A percentile compares a stretch with the other conserved stretches of the same genome.
Evolutionary conservation across 805 yeast species (phyloP).

Genomic region (Myxozyma udenii): DNA sequence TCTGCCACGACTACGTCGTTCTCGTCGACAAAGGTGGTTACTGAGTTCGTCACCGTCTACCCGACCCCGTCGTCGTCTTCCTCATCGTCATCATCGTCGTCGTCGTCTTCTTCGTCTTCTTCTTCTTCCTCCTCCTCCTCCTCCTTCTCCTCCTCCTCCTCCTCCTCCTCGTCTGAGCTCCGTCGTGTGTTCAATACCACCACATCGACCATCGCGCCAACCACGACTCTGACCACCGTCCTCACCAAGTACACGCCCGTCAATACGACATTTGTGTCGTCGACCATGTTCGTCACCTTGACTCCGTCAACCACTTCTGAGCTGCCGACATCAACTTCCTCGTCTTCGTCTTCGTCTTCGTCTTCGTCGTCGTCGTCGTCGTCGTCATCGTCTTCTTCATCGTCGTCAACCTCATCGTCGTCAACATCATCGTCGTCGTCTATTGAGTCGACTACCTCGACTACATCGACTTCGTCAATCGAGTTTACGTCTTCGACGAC

Average conservation of each 20-base stretch:
- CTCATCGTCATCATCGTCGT: background rate
- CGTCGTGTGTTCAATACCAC: background rate
- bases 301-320: too few relatives aligned
- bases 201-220: conserved; percentile 1
- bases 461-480: conserved; percentile 8
- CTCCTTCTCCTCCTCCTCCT: background rate
- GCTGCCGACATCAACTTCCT: too few relatives aligned
- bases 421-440: conserved; percentile 1
- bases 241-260: too few relatives aligned
- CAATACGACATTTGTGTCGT: too few relatives aligned
- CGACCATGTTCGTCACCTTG: too few relatives aligned
- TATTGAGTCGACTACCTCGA: conserved; percentile 5
- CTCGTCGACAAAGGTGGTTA: conserved; percentile 10
- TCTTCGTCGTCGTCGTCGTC: too few relatives aligned
- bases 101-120: background rate
- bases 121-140: background rate
- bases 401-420: background rate
- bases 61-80: background rate
- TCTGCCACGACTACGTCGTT: background rate
- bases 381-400: too few relatives aligned
- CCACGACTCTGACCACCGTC: conserved; percentile 8
- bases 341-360: conserved; percentile 3
- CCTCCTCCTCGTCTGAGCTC: background rate
- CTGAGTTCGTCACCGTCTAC: conserved; percentile 17
- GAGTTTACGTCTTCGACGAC: conserved; percentile 3